phyloP scores from a whole-genome alignment of 2,329 filamentous ascomycete genomes.

The Diaporthe helianthi region DNA sequence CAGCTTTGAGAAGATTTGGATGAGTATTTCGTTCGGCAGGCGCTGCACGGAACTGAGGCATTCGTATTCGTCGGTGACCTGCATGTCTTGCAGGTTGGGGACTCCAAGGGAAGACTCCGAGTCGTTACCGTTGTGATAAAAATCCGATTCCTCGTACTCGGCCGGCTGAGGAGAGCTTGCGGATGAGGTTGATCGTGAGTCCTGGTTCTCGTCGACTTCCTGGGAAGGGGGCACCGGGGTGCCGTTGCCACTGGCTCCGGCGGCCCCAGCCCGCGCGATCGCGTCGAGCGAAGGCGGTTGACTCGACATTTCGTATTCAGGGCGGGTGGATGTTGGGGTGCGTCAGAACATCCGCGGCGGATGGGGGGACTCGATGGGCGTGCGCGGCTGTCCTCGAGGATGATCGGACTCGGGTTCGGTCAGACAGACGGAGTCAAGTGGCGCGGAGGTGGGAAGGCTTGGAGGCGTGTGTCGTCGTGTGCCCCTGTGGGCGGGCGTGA shows the following conservation, averaged over 20 bases:
- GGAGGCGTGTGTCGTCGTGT: not conserved
- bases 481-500: not conserved
- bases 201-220: conserved; percentile 51
- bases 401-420: conserved; percentile 8
- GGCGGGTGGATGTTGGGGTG: not conserved
- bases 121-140: conserved; percentile 87
- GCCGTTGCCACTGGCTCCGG: conserved; percentile 34
- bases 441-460: not conserved
- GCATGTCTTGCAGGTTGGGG: conserved; percentile 78
- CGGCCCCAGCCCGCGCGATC: conserved; percentile 38
- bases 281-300: conserved; percentile 41
- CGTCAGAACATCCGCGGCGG: not conserved
- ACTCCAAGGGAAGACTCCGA: conserved; percentile 90
- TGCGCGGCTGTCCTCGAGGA: conserved; percentile 19
- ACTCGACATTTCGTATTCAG: conserved; percentile 37
- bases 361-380: not conserved
- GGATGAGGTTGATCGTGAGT: conserved; percentile 69
- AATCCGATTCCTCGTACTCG: conserved; percentile 92
- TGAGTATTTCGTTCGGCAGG: conserved; percentile 92
- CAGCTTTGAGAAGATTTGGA: conserved; percentile 88
- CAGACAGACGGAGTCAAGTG: conserved; percentile 5
- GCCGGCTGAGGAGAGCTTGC: conserved; percentile 77
- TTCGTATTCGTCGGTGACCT: conserved; percentile 69
- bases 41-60: conserved; percentile 81
- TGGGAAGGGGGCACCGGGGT: conserved; percentile 35